Base-by-base conservation (phyloP, 495 filamentous ascomycete species). In the Lophiostoma macrostomum region DNA sequence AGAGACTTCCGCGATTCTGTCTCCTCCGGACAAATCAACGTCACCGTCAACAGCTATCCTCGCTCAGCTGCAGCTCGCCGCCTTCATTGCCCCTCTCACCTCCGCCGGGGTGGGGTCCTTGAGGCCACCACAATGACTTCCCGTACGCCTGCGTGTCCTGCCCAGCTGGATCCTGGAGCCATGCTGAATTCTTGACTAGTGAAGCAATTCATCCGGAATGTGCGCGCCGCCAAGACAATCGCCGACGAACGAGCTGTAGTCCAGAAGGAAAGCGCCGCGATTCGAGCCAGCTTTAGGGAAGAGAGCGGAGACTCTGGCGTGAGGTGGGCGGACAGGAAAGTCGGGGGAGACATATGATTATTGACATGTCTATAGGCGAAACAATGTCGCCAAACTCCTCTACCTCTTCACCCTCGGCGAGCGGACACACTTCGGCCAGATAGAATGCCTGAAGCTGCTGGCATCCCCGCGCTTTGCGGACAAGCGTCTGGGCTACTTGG, bases 181-280 rank as follows among this genome's bases (percentile, higher is more conserved):
- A 53, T 36, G 43, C 41, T 48, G 23, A 60, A 19, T 43, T 56
- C 36, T 43, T 37, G 29, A n/a, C n/a, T 49, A 96, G 91, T 98
- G 69, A 98, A 98, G 75, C 91, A 96, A 77, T 98, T 98, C 75
- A 98, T 98, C 73, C 90, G 93, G 67, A 96, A 95, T 75, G 93
- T 98, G 60, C 88, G 93, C 65, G 91, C 91, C 36, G 88, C 93
- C 44, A 98, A 98, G 79, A 98, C 93, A 25, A 93, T 98, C 66
- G 94, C 94, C 65, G 93, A 98, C 71, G 93, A 98, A 76, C 83
- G 93, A 63, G 90, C 91, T 20, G 93, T 97, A 22, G 93, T 98
- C 52, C 93, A 97, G 64, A 98, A 98, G 70, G 93, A 98, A 74
- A 97, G 93, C 72, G 94, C 93, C 45, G 86, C 91, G 38, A 97